phyloP scores from a whole-genome alignment of 148 eudicot species.

The Cornus florida region DNA sequence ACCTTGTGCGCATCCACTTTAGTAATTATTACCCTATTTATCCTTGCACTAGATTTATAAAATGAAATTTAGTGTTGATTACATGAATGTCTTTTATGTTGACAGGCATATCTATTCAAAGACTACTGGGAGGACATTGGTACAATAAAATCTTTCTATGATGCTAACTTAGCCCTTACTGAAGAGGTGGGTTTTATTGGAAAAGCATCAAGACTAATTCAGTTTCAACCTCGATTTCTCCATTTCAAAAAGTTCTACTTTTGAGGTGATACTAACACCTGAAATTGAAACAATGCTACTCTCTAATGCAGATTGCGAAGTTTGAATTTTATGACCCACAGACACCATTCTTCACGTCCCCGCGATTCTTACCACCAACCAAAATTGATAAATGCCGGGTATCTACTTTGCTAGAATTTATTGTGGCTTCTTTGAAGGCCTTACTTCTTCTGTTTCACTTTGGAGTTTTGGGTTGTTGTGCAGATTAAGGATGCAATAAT shows the following conservation, averaged over 20 bases:
- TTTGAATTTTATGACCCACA: slow-evolving; percentile 91
- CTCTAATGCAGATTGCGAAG: slow-evolving; percentile 56
- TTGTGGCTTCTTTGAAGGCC: neutral
- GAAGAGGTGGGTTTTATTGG: slow-evolving; percentile 52
- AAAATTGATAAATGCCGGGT: slow-evolving; percentile 89
- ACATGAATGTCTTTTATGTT: slow-evolving; percentile 2
- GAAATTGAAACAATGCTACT: neutral
- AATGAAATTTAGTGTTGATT: neutral
- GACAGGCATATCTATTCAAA: slow-evolving; percentile 85
- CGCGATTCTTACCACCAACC: slow-evolving; percentile 86
- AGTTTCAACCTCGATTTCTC: neutral
- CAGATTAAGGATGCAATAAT: slow-evolving; percentile 95
- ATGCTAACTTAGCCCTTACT: slow-evolving; percentile 91
- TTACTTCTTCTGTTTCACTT: neutral
- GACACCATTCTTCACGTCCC: slow-evolving; percentile 95
- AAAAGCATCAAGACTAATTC: neutral
- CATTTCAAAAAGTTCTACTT: neutral
- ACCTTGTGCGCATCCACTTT: neutral
- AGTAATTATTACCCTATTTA: too few species aligned
- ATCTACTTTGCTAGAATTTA: slow-evolving; percentile 10
- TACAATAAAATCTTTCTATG: slow-evolving; percentile 76
- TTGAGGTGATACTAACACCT: neutral
- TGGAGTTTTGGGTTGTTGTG: slow-evolving; percentile 3
- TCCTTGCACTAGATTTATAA: neutral
- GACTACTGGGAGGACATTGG: slow-evolving; percentile 99